Conservation (phyloP, 2,329 filamentous ascomycete species). For the Colletotrichum simmondsii region DNA sequence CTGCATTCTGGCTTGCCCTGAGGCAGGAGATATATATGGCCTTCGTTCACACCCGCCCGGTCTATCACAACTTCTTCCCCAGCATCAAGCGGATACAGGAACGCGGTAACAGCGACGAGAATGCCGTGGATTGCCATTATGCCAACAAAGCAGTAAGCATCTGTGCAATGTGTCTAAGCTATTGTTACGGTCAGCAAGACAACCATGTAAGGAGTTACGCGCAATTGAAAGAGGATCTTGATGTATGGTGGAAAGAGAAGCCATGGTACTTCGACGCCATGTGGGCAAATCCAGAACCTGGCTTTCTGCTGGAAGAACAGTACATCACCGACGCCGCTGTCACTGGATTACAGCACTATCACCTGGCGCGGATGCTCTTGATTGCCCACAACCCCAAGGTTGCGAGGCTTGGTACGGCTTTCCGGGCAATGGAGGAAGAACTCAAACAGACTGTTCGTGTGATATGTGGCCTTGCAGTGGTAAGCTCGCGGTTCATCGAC, state of each 20-base stretch:
- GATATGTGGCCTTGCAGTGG: conserved; percentile 44
- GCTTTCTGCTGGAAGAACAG: conserved; percentile 37
- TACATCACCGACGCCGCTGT: conserved; percentile 43
- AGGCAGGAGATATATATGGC: conserved; percentile 45
- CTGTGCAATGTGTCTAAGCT: conserved; percentile 41
- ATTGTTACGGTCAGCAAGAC: conserved; percentile 43
- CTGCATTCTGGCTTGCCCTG: conserved; percentile 43
- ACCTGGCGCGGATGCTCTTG: conserved; percentile 41
- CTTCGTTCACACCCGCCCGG: conserved; percentile 42
- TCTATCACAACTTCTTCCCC: conserved; percentile 40
- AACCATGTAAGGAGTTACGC: conserved; percentile 39
- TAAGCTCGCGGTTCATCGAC: conserved; percentile 8
- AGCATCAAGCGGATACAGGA: conserved; percentile 37
- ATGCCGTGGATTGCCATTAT: conserved; percentile 35
- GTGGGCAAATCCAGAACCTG: conserved; percentile 28
- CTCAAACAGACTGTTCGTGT: conserved; percentile 42
- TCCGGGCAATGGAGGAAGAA: conserved; percentile 40
- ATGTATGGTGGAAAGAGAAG: conserved; percentile 42
- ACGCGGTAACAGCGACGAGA: conserved; percentile 27
- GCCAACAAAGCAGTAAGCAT: conserved; percentile 42
- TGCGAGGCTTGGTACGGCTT: conserved; percentile 40
- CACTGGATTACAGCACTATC: conserved; percentile 42
- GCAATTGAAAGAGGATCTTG: conserved; percentile 37
- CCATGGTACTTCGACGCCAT: conserved; percentile 41
- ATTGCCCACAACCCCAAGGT: conserved; percentile 42